Base-by-base conservation (phyloP, 495 filamentous ascomycete genomes). In the Neurospora cerealis region DNA sequence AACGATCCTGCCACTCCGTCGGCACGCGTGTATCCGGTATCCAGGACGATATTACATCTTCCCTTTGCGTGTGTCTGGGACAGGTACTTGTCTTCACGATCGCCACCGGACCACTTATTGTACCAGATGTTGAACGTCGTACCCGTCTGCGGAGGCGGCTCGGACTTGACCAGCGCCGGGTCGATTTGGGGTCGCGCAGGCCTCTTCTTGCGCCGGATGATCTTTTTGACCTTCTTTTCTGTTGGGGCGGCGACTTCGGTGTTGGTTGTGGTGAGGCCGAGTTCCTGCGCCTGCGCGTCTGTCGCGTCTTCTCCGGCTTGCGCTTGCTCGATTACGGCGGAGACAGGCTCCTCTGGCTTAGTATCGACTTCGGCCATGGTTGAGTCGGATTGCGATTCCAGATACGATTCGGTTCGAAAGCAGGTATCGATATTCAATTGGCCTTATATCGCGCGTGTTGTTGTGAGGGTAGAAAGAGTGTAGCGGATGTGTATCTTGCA, bases 51-150 rank as follows among this genome's bases (percentile, higher is more conserved):
- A 79, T 93, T 94, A 84, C 94, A 97, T 40, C 96, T 90, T 5
- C 88, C 87, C 39, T 89, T 86, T 1, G 96, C 95, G 70, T 82
- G 77, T 2, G 83, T 86, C 78, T 97, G 91, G 21, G 90, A 91
- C 6, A 92, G 88, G 77, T 96, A 94, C 73, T 92, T 92, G 84
- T 97, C 95, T 77, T 97, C 95, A 54, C 95, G 90, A 81, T 99
- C 95, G 73, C 96, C 95, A 70, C 95, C 96, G 7, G 89, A 89
- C 94, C 94, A 97, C 81, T 97, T 97, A 83, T 96, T 96, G 81
- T 97, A 95, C 78, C 79, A 81, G 44, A 81, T 79, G 74, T 97
- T 98, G 87, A 95, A 99, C 70, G 93, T 91, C 0, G 92, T 95
- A 48, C 96, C 96, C 0, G 95, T 97, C 76, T 97, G 95, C 4